Conservation (phyloP, 1,284 basidiomycete species). For the Cryptococcus hybrid region DNA sequence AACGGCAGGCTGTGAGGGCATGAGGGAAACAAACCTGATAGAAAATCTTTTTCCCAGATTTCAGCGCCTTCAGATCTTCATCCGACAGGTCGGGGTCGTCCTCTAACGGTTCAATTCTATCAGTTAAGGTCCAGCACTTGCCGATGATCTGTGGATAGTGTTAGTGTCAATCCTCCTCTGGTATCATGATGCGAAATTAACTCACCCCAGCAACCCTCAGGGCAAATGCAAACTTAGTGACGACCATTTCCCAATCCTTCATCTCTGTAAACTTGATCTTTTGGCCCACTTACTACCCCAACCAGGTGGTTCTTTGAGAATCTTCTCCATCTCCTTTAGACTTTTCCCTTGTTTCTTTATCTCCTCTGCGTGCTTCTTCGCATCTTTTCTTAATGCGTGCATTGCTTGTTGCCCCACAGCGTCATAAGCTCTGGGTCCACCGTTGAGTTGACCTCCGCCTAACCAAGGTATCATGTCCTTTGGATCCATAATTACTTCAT, state of each 20-base stretch:
- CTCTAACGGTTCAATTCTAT: constrained; percentile 30
- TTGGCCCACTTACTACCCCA: constrained; percentile 34
- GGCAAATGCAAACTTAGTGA: constrained; percentile 30
- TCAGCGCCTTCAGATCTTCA: constrained; percentile 18
- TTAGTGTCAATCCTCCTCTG: constrained; percentile 2
- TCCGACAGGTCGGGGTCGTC: constrained; percentile 17
- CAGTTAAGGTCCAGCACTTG: constrained; percentile 38
- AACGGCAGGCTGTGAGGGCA: too few species aligned
- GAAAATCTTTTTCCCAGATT: neutral
- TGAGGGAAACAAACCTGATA: constrained; percentile 47
- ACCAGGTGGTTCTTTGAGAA: constrained; percentile 1
- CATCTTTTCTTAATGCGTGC: constrained; percentile 24
- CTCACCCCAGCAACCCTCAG: constrained; percentile 33
- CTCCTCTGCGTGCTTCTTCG: constrained; percentile 20
- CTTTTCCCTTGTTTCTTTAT: constrained; percentile 5
- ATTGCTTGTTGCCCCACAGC: constrained; percentile 23
- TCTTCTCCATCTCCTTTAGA: constrained; percentile 9
- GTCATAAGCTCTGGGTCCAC: constrained; percentile 30
- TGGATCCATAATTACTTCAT: constrained; percentile 19
- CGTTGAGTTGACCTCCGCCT: constrained; percentile 27
- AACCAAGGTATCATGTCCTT: constrained; percentile 36
- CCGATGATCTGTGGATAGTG: constrained; percentile 21
- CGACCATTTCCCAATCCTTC: constrained; percentile 26
- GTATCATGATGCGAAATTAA: neutral
- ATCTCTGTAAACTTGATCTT: constrained; percentile 30